Conservation (phyloP, 345 rosid genomes). For the Carallia pectinifolia region DNA sequence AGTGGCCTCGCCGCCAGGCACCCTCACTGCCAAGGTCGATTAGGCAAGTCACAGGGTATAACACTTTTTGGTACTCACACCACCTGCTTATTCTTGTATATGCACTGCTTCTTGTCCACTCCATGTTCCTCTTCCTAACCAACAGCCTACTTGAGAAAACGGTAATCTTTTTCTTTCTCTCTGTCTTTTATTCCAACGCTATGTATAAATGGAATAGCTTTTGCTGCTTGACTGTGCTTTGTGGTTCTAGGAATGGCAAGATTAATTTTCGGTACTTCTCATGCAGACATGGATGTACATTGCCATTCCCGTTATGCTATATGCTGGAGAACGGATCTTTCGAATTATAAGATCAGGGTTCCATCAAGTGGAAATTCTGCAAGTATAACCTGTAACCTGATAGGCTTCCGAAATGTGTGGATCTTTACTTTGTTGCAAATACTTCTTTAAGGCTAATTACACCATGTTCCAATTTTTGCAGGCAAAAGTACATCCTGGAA, state of each 20-base stretch:
- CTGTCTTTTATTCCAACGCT: background rate
- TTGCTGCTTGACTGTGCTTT: background rate
- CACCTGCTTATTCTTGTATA: slow-evolving; percentile 52
- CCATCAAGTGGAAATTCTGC: slow-evolving; percentile 30
- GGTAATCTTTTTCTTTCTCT: slow-evolving; percentile 24
- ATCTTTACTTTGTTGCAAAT: background rate
- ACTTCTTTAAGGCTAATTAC: background rate
- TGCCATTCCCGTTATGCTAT: slow-evolving; percentile 47
- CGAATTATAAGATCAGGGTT: slow-evolving; percentile 44
- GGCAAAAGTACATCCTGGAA: slow-evolving; percentile 50
- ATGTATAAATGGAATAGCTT: too few species aligned
- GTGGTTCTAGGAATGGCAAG: background rate
- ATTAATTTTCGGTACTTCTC: background rate
- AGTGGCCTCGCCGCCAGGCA: slow-evolving; percentile 50
- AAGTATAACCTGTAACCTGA: slow-evolving; percentile 24
- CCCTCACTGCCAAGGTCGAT: slow-evolving; percentile 42
- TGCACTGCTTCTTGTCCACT: slow-evolving; percentile 50
- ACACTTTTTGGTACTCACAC: slow-evolving; percentile 64
- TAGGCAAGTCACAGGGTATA: slow-evolving; percentile 45
- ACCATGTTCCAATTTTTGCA: slow-evolving; percentile 8
- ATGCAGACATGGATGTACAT: slow-evolving; percentile 59
- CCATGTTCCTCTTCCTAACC: slow-evolving; percentile 60
- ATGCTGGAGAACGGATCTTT: slow-evolving; percentile 46
- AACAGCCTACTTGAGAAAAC: slow-evolving; percentile 39
- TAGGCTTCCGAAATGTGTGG: background rate